Evolutionary conservation across 2,329 filamentous ascomycete genomes (phyloP).

Genomic region (Aspergillus pseudotamarii): DNA sequence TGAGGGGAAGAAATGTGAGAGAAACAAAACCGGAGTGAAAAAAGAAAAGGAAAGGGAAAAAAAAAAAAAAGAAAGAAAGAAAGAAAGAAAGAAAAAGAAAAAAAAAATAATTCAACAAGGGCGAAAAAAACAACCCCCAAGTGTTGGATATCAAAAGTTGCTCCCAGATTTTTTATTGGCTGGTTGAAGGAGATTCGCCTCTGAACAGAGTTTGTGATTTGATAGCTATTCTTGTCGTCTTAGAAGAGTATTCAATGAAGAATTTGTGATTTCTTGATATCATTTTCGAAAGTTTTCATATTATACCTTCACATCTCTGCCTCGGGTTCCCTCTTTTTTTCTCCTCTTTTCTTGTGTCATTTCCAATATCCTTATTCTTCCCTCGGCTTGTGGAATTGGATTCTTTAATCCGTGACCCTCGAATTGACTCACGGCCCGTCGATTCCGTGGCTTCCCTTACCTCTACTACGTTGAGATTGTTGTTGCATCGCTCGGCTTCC

Average conservation of each 20-base stretch:
- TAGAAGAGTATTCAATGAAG: background rate
- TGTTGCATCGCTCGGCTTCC: slow-evolving; percentile 23
- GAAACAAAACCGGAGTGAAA: background rate
- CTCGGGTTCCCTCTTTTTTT: background rate
- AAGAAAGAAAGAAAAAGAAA: background rate
- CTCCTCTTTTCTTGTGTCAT: slow-evolving; percentile 13
- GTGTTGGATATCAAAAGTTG: background rate
- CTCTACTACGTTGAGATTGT: slow-evolving; percentile 5
- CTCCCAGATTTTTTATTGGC: slow-evolving; percentile 9
- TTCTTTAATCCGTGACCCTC: background rate
- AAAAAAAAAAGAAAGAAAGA: background rate
- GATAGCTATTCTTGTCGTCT: background rate
- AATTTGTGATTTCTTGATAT: background rate
- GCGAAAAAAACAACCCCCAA: background rate
- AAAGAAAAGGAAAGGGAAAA: background rate
- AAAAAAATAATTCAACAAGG: background rate
- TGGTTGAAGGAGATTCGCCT: slow-evolving; percentile 3
- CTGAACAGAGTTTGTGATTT: slow-evolving; percentile 5
- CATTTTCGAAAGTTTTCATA: background rate
- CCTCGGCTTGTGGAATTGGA: background rate
- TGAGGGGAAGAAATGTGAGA: background rate
- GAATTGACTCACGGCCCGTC: slow-evolving; percentile 5
- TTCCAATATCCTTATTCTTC: background rate
- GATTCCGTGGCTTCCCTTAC: slow-evolving; percentile 6
- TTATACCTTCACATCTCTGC: background rate